Conservation (phyloP, 2,329 filamentous ascomycete species). For the Fusarium cyanostomum region DNA sequence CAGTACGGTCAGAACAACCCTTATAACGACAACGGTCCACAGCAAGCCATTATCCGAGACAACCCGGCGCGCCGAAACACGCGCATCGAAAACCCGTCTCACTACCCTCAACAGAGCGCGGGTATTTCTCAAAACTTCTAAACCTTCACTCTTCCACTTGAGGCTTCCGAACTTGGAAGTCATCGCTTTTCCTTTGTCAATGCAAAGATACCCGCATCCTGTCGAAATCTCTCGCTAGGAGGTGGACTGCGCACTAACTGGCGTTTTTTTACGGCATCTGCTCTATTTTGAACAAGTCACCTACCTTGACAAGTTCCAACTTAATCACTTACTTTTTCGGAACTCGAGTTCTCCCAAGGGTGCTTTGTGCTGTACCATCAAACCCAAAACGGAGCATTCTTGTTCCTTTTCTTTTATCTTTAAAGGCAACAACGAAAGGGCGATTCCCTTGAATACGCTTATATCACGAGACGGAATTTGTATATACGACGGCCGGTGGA, state of each 20-base stretch:
- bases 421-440: constrained; percentile 17
- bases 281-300: constrained; percentile 10
- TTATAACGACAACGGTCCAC: constrained; percentile 58
- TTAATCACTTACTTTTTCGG: constrained; percentile 31
- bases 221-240: constrained; percentile 42
- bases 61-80: constrained; percentile 93
- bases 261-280: constrained; percentile 33
- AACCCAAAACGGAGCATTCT: constrained; percentile 13
- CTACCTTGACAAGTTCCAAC: constrained; percentile 3
- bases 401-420: not conserved
- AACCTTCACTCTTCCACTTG: constrained; percentile 12
- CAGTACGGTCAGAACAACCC: constrained; percentile 67
- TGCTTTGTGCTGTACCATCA: constrained; percentile 1
- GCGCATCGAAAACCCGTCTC: constrained; percentile 88
- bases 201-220: constrained; percentile 44
- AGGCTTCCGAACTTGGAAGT: constrained; percentile 13
- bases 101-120: constrained; percentile 90
- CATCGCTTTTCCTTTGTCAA: constrained; percentile 32
- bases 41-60: constrained; percentile 82
- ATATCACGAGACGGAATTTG: constrained; percentile 43
- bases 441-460: constrained; percentile 24
- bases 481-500: constrained; percentile 39
- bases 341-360: not conserved
- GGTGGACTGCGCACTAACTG: constrained; percentile 38
- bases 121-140: constrained; percentile 98